Evolutionary conservation across 192 early-diverging fungal species (phyloP).

Genomic region (Coemansia aciculifera): DNA sequence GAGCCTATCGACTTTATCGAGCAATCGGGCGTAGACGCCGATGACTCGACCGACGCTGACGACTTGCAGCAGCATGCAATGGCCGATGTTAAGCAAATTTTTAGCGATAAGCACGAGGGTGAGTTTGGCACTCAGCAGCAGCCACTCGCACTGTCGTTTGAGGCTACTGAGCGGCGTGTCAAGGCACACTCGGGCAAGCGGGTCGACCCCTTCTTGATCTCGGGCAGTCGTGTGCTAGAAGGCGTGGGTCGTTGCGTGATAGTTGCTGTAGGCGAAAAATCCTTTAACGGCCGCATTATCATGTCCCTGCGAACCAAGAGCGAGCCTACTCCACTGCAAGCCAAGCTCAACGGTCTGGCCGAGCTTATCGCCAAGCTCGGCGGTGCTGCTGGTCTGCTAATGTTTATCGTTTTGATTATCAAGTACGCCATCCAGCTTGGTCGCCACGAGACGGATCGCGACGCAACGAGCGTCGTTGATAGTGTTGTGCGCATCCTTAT

Average conservation of each 20-base stretch:
- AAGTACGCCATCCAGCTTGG: constrained; percentile 72
- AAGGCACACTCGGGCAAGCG: constrained; percentile 41
- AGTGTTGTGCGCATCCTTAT: constrained; percentile 80
- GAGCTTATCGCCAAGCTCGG: constrained; percentile 94
- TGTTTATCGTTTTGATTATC: constrained; percentile 87
- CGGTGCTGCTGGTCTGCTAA: constrained; percentile 75
- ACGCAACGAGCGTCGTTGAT: constrained; percentile 59
- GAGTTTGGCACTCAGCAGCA: constrained; percentile 9
- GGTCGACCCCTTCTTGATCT: constrained; percentile 82
- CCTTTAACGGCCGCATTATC: constrained; percentile 86
- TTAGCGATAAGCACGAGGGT: not conserved
- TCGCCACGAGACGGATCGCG: constrained; percentile 49
- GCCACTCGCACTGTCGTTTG: not conserved
- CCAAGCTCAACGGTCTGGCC: constrained; percentile 85
- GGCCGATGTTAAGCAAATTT: not conserved
- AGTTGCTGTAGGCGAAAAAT: constrained; percentile 81
- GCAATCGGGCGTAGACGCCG: constrained; percentile 41
- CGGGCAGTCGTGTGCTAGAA: constrained; percentile 88
- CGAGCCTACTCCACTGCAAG: constrained; percentile 90
- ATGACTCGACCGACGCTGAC: constrained; percentile 52
- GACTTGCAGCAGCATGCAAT: not conserved
- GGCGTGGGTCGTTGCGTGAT: constrained; percentile 86
- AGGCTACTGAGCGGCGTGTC: constrained; percentile 9
- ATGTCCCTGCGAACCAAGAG: constrained; percentile 82
- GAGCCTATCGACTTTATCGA: constrained; percentile 25